Conservation (phyloP, 345 rosid genomes). For the Hibiscus syriacus region DNA sequence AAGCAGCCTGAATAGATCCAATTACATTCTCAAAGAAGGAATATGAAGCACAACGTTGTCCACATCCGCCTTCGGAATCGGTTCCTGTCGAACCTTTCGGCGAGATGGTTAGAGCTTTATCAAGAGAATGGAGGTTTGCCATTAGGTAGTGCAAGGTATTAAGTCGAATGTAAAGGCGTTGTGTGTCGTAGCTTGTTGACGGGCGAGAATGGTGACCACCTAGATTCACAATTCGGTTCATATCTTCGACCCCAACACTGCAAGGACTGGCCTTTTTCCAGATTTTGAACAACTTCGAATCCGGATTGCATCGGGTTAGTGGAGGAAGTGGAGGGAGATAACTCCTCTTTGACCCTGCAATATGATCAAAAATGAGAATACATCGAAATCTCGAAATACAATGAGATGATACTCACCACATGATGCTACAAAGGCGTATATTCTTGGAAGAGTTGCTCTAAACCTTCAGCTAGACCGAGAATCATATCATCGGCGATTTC, state of each 20-base stretch:
- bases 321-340: conserved; percentile 83
- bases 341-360: conserved; percentile 67
- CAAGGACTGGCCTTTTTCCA: conserved; percentile 81
- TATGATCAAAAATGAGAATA: background rate
- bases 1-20: conserved; percentile 56
- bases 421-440: conserved; percentile 63
- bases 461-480: conserved; percentile 61
- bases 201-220: conserved; percentile 73
- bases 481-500: conserved; percentile 73
- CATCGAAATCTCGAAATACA: background rate
- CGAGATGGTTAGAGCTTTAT: conserved; percentile 62
- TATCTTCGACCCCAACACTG: conserved; percentile 21
- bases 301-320: conserved; percentile 71
- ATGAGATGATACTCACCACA: conserved; percentile 45
- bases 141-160: conserved; percentile 74
- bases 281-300: conserved; percentile 49
- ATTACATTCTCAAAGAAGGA: conserved; percentile 55
- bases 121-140: conserved; percentile 70
- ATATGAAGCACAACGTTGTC: conserved; percentile 25
- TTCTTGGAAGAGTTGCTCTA: conserved; percentile 64
- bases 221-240: conserved; percentile 7
- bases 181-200: conserved; percentile 89
- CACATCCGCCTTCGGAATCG: conserved; percentile 25
- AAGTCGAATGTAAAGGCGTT: conserved; percentile 77
- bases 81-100: conserved; percentile 40